Conservation (phyloP, 2,329 filamentous ascomycete species). For the Bertia moriformis region DNA sequence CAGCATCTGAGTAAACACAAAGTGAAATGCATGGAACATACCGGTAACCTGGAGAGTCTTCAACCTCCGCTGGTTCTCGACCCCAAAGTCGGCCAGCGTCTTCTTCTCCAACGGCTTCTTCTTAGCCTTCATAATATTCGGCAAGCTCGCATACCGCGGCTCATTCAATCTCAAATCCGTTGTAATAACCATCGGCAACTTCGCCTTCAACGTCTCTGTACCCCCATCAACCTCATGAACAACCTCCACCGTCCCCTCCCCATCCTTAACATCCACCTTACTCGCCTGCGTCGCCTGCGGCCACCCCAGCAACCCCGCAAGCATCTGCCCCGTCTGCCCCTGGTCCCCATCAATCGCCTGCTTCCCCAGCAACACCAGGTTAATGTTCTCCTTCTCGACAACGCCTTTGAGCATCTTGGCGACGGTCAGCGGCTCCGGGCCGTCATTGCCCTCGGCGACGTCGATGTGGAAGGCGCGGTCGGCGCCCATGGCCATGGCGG, state of each 20-base stretch:
- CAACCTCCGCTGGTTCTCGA: constrained; percentile 61
- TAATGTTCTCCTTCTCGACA: constrained; percentile 71
- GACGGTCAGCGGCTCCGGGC: constrained; percentile 73
- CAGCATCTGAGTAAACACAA: constrained; percentile 4
- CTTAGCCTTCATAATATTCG: constrained; percentile 99
- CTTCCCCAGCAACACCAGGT: constrained; percentile 88
- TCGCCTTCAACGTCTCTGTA: constrained; percentile 72
- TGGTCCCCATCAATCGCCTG: constrained; percentile 97
- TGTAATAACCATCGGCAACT: constrained; percentile 84
- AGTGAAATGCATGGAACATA: constrained; percentile 26
- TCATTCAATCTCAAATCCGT: constrained; percentile 90
- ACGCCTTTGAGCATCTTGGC: constrained; percentile 76
- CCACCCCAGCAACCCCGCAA: constrained; percentile 84
- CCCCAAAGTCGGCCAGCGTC: constrained; percentile 66
- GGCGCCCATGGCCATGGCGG: constrained; percentile 96
- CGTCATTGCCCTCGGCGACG: constrained; percentile 53
- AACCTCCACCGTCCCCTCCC: constrained; percentile 58
- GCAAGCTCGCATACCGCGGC: constrained; percentile 85
- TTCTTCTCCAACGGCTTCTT: constrained; percentile 98
- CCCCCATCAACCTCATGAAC: constrained; percentile 91
- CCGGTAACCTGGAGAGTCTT: constrained; percentile 82
- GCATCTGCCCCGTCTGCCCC: constrained; percentile 93
- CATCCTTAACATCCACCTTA: constrained; percentile 60
- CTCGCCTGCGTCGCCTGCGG: constrained; percentile 86
- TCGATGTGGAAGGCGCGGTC: constrained; percentile 86